A percentile compares a stretch with the other conserved stretches of the same genome.
These are phyloP conservation scores for Cucumis cinereus DNA, from an alignment of 306 rosid species.

Conservation along the genomic window DNA sequence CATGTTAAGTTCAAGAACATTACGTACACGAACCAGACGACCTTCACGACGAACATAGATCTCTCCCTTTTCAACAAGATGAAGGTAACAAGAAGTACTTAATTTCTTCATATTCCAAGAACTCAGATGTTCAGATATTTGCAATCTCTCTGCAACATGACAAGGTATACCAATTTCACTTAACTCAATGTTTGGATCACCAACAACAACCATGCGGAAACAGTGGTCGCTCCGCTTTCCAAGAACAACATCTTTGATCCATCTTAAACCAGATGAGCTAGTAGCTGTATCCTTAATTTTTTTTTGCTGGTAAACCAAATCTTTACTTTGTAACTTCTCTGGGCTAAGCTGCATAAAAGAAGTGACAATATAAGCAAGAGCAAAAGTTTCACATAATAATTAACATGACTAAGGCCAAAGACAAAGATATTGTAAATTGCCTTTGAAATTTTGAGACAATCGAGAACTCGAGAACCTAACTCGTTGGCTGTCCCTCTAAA, in stretches of 20 bases:
- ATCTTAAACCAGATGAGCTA: constrained; percentile 72
- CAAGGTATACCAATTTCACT: constrained; percentile 73
- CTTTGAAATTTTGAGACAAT: constrained; percentile 78
- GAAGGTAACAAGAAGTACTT: constrained; percentile 38
- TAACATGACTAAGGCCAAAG: constrained; percentile 9
- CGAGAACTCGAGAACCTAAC: constrained; percentile 68
- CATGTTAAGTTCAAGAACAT: constrained; percentile 33
- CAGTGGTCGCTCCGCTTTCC: constrained; percentile 83
- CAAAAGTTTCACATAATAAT: neutral
- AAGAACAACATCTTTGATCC: constrained; percentile 88
- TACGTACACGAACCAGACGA: constrained; percentile 23
- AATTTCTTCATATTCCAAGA: constrained; percentile 45
- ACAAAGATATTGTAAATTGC: constrained; percentile 26
- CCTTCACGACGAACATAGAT: constrained; percentile 48
- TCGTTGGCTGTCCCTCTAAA: constrained; percentile 73
- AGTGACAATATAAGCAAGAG: constrained; percentile 24
- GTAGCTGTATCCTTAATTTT: constrained; percentile 55
- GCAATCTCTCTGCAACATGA: constrained; percentile 71
- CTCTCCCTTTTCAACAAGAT: constrained; percentile 49
- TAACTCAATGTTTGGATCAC: constrained; percentile 79
- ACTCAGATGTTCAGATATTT: constrained; percentile 54
- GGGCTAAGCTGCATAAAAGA: constrained; percentile 55
- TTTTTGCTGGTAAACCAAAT: constrained; percentile 39
- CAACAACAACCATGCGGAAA: constrained; percentile 74
- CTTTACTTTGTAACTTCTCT: constrained; percentile 33